Conservation (phyloP, 2,329 filamentous ascomycete genomes). For the Beauveria pseudobassiana region DNA sequence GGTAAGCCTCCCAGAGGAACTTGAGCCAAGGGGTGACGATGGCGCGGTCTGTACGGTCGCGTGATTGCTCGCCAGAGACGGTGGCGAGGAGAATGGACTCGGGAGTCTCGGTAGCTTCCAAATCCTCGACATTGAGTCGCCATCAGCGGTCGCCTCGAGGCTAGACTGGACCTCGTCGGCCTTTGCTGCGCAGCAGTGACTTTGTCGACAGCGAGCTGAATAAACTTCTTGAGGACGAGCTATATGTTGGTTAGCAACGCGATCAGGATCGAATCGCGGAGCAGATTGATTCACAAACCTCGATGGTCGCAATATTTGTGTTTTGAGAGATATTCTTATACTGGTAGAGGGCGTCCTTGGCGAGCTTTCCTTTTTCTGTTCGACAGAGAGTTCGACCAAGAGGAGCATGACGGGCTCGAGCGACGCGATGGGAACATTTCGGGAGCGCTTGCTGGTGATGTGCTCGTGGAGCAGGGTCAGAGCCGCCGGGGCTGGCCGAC, state of each 20-base stretch:
- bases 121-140: constrained; percentile 73
- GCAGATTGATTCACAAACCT: constrained; percentile 46
- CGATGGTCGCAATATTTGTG: constrained; percentile 95
- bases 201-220: constrained; percentile 92
- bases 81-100: constrained; percentile 97
- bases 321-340: constrained; percentile 99
- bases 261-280: background rate
- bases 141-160: constrained; percentile 58
- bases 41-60: constrained; percentile 93
- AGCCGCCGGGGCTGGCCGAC: constrained; percentile 91
- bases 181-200: constrained; percentile 89
- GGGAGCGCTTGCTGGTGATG: constrained; percentile 95
- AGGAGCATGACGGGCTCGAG: constrained; percentile 98
- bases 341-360: constrained; percentile 97
- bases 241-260: constrained; percentile 26
- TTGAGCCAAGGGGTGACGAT: constrained; percentile 99
- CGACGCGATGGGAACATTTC: constrained; percentile 92
- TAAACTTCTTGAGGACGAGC: constrained; percentile 95
- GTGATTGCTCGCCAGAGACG: constrained; percentile 94
- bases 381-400: constrained; percentile 92
- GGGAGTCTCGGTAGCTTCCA: constrained; percentile 94
- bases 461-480: constrained; percentile 96
- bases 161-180: constrained; percentile 89
- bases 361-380: constrained; percentile 95
- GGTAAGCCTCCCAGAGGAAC: constrained; percentile 99